These are phyloP conservation scores for Bryoglossum gracile DNA, from an alignment of 495 filamentous ascomycete species.

Conservation along the genomic window DNA sequence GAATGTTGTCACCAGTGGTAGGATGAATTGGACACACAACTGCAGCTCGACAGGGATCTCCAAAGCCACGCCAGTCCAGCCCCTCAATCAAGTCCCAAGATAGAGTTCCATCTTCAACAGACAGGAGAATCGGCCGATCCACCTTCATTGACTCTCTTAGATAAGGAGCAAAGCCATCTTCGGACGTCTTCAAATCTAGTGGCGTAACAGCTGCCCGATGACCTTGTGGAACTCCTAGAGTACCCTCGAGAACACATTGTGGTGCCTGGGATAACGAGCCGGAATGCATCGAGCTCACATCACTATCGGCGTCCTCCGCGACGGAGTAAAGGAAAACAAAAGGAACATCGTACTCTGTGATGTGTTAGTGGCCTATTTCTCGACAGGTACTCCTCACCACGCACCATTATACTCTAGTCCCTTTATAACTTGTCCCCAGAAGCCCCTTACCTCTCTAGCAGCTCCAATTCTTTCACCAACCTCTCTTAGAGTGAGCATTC, in stretches of 20 bases:
- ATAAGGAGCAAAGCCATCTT: slow-evolving; percentile 56
- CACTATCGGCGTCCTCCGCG: slow-evolving; percentile 40
- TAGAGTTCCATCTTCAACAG: slow-evolving; percentile 45
- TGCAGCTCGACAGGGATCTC: slow-evolving; percentile 53
- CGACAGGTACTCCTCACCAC: not conserved
- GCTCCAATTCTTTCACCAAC: slow-evolving; percentile 60
- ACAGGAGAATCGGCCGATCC: slow-evolving; percentile 50
- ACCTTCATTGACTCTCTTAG: slow-evolving; percentile 61
- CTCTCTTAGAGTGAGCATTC: slow-evolving; percentile 61
- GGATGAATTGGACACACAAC: slow-evolving; percentile 66
- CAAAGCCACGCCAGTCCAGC: slow-evolving; percentile 56
- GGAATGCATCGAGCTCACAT: slow-evolving; percentile 54
- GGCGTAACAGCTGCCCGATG: slow-evolving; percentile 46
- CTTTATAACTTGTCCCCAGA: slow-evolving; percentile 50
- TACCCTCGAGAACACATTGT: slow-evolving; percentile 51
- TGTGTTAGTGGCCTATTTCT: not conserved
- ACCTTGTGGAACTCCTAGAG: slow-evolving; percentile 52
- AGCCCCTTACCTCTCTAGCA: slow-evolving; percentile 56
- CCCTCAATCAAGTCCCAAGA: slow-evolving; percentile 46
- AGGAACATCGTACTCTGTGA: slow-evolving; percentile 46
- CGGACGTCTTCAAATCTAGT: slow-evolving; percentile 53
- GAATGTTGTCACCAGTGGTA: slow-evolving; percentile 51
- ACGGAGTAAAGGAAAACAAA: slow-evolving; percentile 61
- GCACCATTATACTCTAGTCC: slow-evolving; percentile 50
- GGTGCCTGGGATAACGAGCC: slow-evolving; percentile 46